A percentile compares a stretch with the other conserved stretches of the same genome.
phyloP scores from a whole-genome alignment of 352 stramenopile genomes.

The Nothophytophthora sp. region DNA sequence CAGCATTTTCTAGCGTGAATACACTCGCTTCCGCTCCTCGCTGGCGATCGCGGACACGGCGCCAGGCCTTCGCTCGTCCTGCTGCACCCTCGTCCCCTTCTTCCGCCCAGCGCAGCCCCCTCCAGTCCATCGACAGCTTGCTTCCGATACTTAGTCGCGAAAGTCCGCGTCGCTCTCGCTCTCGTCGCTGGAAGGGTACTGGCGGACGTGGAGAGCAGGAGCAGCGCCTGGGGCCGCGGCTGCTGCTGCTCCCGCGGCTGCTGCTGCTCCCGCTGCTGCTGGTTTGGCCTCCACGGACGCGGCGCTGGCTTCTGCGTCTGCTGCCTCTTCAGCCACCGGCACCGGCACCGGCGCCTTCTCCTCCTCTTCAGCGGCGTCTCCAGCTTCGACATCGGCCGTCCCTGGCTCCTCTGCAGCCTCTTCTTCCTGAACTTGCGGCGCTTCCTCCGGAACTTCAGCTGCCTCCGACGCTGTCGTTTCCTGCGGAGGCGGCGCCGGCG shows the following conservation, averaged over 20 bases:
- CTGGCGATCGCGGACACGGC: no score
- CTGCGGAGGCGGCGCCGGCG: conserved; percentile 31
- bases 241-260: conserved; percentile 1
- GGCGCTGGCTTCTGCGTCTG: conserved; percentile 1
- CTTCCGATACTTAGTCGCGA: conserved; percentile 11
- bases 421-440: conserved; percentile 3
- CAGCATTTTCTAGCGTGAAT: no score
- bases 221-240: neutral
- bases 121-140: no score
- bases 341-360: conserved; percentile 1
- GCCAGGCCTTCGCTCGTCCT: conserved; percentile 29
- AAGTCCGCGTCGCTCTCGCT: conserved; percentile 34
- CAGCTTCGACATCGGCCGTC: neutral
- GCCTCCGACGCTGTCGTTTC: conserved; percentile 8
- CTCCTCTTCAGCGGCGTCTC: conserved; percentile 1
- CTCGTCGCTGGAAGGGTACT: conserved; percentile 35
- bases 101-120: no score
- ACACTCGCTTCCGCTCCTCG: no score
- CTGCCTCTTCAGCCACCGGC: conserved; percentile 4
- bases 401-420: conserved; percentile 13
- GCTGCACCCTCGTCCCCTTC: conserved; percentile 4
- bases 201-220: conserved; percentile 6
- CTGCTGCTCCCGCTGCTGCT: conserved; percentile 1
- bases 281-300: conserved; percentile 2
- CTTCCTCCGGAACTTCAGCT: neutral